Conservation (phyloP, 345 rosid genomes). For the Arabidopsis suecica region DNA sequence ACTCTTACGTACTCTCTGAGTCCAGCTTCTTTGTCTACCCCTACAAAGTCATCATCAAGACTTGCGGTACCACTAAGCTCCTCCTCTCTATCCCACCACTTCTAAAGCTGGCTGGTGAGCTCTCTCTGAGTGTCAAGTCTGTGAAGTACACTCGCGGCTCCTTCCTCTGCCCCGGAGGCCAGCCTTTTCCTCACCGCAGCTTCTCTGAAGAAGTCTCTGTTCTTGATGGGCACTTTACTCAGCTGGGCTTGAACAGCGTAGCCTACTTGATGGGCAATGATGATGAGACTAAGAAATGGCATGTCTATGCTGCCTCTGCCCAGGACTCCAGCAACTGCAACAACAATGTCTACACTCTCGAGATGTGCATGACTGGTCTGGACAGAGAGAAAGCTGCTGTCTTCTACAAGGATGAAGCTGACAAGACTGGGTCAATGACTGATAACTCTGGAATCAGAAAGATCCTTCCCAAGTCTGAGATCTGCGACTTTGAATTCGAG, state of each 20-base stretch:
- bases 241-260: constrained; percentile 62
- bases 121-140: constrained; percentile 64
- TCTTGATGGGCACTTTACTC: constrained; percentile 66
- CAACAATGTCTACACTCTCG: constrained; percentile 65
- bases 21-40: constrained; percentile 96
- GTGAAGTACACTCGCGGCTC: constrained; percentile 92
- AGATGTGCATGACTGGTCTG: constrained; percentile 97
- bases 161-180: constrained; percentile 84
- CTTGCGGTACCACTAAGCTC: constrained; percentile 95
- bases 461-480: constrained; percentile 81
- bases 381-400: constrained; percentile 72
- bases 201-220: constrained; percentile 89
- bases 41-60: constrained; percentile 90
- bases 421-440: constrained; percentile 67
- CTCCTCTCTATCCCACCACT: constrained; percentile 92
- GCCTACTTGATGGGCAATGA: constrained; percentile 79
- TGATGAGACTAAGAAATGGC: constrained; percentile 76
- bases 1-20: constrained; percentile 95
- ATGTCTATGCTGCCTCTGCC: constrained; percentile 83
- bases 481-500: constrained; percentile 93
- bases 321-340: constrained; percentile 18
- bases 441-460: constrained; percentile 81
- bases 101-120: constrained; percentile 70
- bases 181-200: constrained; percentile 82
- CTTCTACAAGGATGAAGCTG: constrained; percentile 62